Base-by-base conservation (phyloP, 371 early-diverging fungal species). In the Mortierella sp. region DNA sequence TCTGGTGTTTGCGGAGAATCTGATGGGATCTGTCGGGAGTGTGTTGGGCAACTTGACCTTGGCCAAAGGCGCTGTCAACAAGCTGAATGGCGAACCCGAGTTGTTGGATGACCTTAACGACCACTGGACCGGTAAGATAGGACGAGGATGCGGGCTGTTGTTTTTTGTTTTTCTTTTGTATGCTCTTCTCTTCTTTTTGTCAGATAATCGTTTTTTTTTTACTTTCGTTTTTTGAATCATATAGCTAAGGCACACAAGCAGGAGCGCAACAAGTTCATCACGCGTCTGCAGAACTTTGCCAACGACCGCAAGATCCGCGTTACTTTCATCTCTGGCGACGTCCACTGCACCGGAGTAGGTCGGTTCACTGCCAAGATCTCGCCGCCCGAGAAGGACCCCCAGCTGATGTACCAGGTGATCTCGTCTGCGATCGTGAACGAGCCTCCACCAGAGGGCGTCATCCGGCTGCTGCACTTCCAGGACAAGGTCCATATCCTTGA, bases 271-370 rank as follows among this genome's bases (percentile, higher is more conserved):
- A 70, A 80, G 45, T 89, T 96, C 77, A 87, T 97, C 40, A 74
- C 86, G 19, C 83, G 89, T 3, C 87, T 97, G 24, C 95, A 95
- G 76, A 85, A 86, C 34, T 89, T 90, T 73, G 91, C 97, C 22
- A 85, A 86, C 16, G 85, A 86, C 19, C 88, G 86, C 61, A 87
- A 88, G 45, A 85, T 94, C 41, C 91, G 97, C n/a, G 92, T 95
- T n/a, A 93, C 93, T 0, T 93, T 96, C 77, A 80, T 96, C 14
- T 91, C 92, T 6, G 97, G 96, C 45, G 97, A 97, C 80, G 96
- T 96, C 55, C 97, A 97, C 78, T 95, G 94, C 74, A 90, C 92
- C 66, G 96, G 93, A 14, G 89, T 92, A 26, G 95, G 95, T 1
- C 86, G 89, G 39, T 88, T 94, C 76, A 88, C 87, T 14, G 88